These are phyloP conservation scores for Ganoderma sinense DNA, from an alignment of 1,284 basidiomycete genomes.

Conservation along the genomic window DNA sequence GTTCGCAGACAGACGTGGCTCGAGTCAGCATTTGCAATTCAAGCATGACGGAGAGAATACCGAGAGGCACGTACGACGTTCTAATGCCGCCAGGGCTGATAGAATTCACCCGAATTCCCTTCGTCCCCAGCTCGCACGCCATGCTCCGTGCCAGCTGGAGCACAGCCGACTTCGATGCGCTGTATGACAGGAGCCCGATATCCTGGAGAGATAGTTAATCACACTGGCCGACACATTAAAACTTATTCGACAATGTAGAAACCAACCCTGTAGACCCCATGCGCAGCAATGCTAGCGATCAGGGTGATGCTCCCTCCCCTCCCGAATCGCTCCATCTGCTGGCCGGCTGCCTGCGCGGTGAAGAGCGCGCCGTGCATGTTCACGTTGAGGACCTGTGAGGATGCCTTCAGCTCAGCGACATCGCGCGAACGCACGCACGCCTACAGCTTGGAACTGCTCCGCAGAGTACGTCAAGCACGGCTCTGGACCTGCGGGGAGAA, in stretches of 20 bases:
- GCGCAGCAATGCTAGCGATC: constrained; percentile 87
- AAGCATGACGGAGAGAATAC: too few species aligned
- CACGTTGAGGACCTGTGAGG: constrained; percentile 67
- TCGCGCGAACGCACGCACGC: constrained; percentile 13
- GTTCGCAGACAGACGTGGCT: not conserved
- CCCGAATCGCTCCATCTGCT: constrained; percentile 77
- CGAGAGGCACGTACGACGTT: constrained; percentile 56
- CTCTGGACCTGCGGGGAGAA: constrained; percentile 53
- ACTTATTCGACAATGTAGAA: too few species aligned
- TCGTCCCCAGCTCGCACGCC: constrained; percentile 81
- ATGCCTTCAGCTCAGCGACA: not conserved
- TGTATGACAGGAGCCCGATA: constrained; percentile 77
- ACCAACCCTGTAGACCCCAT: constrained; percentile 79
- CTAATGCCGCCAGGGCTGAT: constrained; percentile 78
- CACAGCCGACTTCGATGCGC: constrained; percentile 82
- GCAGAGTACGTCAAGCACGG: constrained; percentile 75
- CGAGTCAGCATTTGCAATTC: too few species aligned
- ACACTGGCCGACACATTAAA: too few species aligned
- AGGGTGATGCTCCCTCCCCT: constrained; percentile 81
- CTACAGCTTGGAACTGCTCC: constrained; percentile 71
- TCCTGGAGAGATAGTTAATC: constrained; percentile 46
- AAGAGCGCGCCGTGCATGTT: constrained; percentile 82
- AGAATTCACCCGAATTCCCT: constrained; percentile 77
- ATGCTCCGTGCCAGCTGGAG: constrained; percentile 84
- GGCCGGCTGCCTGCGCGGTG: constrained; percentile 81